phyloP scores from a whole-genome alignment of 805 yeast genomes.

The Saccharomycopsis sp. region DNA sequence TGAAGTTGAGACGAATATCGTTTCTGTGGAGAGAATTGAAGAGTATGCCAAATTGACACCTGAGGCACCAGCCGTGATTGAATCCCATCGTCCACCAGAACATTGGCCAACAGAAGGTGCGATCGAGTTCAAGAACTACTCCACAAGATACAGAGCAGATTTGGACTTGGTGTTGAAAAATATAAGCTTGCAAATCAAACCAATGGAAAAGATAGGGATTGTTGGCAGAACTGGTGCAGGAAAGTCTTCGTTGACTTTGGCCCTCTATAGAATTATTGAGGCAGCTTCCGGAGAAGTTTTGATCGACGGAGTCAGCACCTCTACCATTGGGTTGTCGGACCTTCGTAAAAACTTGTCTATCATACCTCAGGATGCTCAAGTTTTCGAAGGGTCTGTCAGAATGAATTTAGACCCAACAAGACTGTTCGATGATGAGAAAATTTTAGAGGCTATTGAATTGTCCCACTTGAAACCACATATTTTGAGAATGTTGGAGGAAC shows the following conservation, averaged over 20 bases:
- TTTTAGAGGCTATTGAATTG: constrained; percentile 75
- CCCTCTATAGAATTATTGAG: constrained; percentile 80
- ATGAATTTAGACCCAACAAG: constrained; percentile 81
- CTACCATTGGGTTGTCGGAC: constrained; percentile 64
- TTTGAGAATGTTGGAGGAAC: constrained; percentile 40
- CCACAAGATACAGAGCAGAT: constrained; percentile 78
- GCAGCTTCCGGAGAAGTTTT: constrained; percentile 51
- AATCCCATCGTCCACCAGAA: constrained; percentile 54
- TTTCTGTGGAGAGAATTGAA: constrained; percentile 87
- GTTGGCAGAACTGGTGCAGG: constrained; percentile 99
- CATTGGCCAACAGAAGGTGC: constrained; percentile 71
- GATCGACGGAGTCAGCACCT: constrained; percentile 63
- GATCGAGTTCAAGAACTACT: constrained; percentile 58
- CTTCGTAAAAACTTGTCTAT: constrained; percentile 70
- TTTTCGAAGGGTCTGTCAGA: constrained; percentile 77
- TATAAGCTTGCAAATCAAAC: constrained; percentile 52
- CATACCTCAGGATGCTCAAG: constrained; percentile 92
- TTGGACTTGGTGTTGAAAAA: constrained; percentile 71
- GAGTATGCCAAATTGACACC: constrained; percentile 72
- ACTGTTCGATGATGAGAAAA: constrained; percentile 56
- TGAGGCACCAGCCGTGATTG: constrained; percentile 76
- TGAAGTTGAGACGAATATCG: constrained; percentile 95
- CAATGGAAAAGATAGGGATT: constrained; percentile 84
- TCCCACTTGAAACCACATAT: constrained; percentile 71
- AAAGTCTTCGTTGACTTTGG: constrained; percentile 75